phyloP scores from a whole-genome alignment of 345 rosid species.

The Carallia pectinifolia region DNA sequence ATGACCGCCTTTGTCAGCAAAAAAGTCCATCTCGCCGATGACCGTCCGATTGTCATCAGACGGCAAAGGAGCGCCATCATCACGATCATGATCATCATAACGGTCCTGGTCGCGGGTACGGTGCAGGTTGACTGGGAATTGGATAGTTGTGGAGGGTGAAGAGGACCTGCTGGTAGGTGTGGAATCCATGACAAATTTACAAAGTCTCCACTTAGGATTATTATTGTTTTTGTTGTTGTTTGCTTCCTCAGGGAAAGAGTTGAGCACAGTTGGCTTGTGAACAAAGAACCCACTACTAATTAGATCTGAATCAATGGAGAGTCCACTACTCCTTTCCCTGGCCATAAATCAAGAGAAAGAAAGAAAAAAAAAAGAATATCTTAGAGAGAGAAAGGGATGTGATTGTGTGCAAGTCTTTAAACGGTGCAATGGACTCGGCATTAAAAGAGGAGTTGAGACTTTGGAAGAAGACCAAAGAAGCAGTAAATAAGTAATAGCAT shows the following conservation, averaged over 20 bases:
- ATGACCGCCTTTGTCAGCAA: slow-evolving; percentile 22
- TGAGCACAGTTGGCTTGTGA: slow-evolving; percentile 42
- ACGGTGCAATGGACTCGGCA: slow-evolving; percentile 74
- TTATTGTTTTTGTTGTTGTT: neutral
- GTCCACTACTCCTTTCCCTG: slow-evolving; percentile 47
- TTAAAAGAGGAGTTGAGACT: slow-evolving; percentile 38
- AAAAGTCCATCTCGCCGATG: slow-evolving; percentile 59
- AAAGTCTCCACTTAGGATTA: neutral
- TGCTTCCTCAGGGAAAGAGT: slow-evolving; percentile 41
- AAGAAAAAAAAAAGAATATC: slow-evolving; percentile 6
- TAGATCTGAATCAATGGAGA: slow-evolving; percentile 63
- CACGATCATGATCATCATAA: neutral
- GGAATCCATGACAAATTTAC: neutral
- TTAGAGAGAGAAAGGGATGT: slow-evolving; percentile 21
- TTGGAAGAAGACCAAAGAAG: slow-evolving; percentile 39
- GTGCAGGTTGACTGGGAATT: slow-evolving; percentile 46
- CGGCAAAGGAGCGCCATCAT: slow-evolving; percentile 3
- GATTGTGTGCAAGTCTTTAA: slow-evolving; percentile 23
- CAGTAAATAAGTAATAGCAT: neutral
- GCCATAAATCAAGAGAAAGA: slow-evolving; percentile 47
- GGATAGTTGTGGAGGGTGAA: slow-evolving; percentile 38
- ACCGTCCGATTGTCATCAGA: slow-evolving; percentile 27
- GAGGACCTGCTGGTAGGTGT: neutral
- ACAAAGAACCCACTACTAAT: slow-evolving; percentile 19
- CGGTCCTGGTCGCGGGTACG: neutral